Conservation (phyloP, 495 filamentous ascomycete genomes). For the Penicillium taxi region DNA sequence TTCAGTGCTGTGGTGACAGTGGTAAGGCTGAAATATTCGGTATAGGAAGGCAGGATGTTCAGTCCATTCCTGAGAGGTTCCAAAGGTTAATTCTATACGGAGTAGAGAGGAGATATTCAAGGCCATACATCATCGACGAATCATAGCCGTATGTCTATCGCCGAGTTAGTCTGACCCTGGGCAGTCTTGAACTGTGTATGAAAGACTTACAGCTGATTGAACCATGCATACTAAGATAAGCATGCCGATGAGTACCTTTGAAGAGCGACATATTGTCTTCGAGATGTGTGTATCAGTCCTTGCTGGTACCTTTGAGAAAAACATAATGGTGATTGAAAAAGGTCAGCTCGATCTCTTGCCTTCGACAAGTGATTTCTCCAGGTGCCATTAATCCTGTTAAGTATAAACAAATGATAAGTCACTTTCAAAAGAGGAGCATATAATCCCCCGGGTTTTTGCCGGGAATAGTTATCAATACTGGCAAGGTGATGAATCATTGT, state of each 20-base stretch:
- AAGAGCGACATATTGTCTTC: background rate
- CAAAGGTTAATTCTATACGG: background rate
- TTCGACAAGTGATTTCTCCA: too few species aligned
- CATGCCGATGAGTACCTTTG: background rate
- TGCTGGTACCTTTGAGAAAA: background rate
- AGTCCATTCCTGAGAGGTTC: slow-evolving; percentile 3
- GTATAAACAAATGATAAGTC: too few species aligned
- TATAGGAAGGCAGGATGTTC: slow-evolving; percentile 3
- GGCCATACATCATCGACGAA: background rate
- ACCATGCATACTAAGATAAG: slow-evolving; percentile 3
- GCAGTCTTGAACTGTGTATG: background rate
- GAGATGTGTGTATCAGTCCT: background rate
- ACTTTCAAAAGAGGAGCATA: too few species aligned
- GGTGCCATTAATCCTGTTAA: too few species aligned
- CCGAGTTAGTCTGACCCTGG: background rate
- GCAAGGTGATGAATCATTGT: too few species aligned
- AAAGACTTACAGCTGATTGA: slow-evolving; percentile 2
- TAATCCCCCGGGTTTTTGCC: too few species aligned
- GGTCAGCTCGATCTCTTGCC: too few species aligned
- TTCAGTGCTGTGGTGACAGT: background rate
- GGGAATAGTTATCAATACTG: too few species aligned
- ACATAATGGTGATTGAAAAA: background rate
- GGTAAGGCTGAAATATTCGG: background rate
- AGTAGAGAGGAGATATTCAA: background rate
- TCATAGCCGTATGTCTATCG: slow-evolving; percentile 2